Conservation (phyloP, 306 rosid species). For the Glycyrrhiza uralensis region DNA sequence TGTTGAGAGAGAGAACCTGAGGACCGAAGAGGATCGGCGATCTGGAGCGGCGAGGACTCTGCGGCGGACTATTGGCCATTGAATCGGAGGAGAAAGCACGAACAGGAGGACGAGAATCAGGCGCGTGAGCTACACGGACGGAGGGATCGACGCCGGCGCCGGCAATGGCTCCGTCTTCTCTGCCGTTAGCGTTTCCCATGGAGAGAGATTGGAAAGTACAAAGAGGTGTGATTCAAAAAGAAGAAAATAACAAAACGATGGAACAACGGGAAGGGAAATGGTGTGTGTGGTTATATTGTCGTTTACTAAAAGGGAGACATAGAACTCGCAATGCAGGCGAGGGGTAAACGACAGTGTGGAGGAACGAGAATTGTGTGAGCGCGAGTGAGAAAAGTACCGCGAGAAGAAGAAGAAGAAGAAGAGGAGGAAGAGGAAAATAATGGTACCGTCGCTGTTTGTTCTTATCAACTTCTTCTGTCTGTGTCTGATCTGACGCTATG, state of each 20-base stretch:
- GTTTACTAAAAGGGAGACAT: neutral
- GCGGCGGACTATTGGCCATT: constrained; percentile 73
- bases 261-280: neutral
- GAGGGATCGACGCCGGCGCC: constrained; percentile 14
- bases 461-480: constrained; percentile 34
- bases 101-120: constrained; percentile 27
- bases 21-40: constrained; percentile 75
- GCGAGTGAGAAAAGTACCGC: neutral
- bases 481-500: constrained; percentile 36
- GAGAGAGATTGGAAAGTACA: neutral
- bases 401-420: constrained; percentile 21
- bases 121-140: constrained; percentile 38
- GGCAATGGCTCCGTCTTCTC: constrained; percentile 47
- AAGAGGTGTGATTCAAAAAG: neutral
- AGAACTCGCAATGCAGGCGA: constrained; percentile 15
- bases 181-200: constrained; percentile 73
- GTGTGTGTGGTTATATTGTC: constrained; percentile 1
- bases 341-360: constrained; percentile 12
- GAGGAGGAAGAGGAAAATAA: constrained; percentile 14
- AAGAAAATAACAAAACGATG: too few relatives aligned
- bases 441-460: constrained; percentile 18
- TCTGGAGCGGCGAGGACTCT: constrained; percentile 62
- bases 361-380: neutral
- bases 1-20: constrained; percentile 53
- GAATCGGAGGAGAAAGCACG: constrained; percentile 58